Percentiles rank a stretch among this genome's conserved stretches.
These are phyloP conservation scores for Galerina marginata DNA, from an alignment of 768 basidiomycete species.

Conservation along the genomic window DNA sequence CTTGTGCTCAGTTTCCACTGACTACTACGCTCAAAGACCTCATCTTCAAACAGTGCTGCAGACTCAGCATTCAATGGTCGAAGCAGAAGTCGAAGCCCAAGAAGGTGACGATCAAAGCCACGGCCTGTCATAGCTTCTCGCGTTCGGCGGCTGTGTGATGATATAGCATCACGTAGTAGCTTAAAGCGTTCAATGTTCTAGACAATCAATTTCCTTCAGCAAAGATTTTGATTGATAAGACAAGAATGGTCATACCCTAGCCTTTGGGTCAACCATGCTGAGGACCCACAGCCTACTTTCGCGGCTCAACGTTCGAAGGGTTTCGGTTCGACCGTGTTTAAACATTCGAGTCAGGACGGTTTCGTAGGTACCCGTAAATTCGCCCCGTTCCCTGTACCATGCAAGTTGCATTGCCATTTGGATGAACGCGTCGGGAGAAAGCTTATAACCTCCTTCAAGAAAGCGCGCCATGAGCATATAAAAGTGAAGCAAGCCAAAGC, in stretches of 20 bases:
- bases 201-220: constrained; percentile 30
- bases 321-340: constrained; percentile 88
- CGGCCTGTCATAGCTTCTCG: constrained; percentile 80
- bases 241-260: constrained; percentile 44
- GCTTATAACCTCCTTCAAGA: constrained; percentile 37
- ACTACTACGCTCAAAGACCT: constrained; percentile 72
- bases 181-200: constrained; percentile 39
- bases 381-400: constrained; percentile 79
- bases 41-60: constrained; percentile 76
- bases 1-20: constrained; percentile 92
- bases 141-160: constrained; percentile 72
- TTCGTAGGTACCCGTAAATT: constrained; percentile 90
- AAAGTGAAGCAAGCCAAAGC: background rate
- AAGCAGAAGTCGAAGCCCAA: constrained; percentile 77
- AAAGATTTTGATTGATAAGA: background rate
- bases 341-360: constrained; percentile 90
- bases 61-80: constrained; percentile 56
- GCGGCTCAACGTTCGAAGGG: constrained; percentile 74
- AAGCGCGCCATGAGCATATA: background rate
- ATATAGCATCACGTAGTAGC: constrained; percentile 70
- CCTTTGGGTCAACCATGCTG: constrained; percentile 63
- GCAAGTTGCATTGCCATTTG: constrained; percentile 94
- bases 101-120: constrained; percentile 91
- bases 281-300: constrained; percentile 82
- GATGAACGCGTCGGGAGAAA: constrained; percentile 82